Evolutionary conservation across 345 rosid species (phyloP).

Genomic region (Rhizophora mangle): DNA sequence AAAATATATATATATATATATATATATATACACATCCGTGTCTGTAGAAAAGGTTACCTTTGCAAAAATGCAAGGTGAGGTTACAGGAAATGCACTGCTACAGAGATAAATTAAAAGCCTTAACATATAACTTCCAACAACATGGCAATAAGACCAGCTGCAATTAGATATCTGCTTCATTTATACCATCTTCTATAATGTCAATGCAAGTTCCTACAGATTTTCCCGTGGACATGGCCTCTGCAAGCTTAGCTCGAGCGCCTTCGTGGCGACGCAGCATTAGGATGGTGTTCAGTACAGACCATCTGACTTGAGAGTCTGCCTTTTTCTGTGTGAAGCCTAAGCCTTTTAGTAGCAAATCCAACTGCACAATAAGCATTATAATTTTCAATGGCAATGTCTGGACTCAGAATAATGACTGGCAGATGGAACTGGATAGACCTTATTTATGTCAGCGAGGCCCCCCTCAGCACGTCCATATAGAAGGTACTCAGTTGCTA

Average conservation of each 20-base stretch:
- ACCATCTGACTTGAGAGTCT: conserved; percentile 89
- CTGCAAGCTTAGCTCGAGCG: conserved; percentile 63
- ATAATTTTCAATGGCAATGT: neutral
- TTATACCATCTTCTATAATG: conserved; percentile 51
- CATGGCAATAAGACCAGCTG: neutral
- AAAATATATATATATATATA: no score
- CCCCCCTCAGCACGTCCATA: conserved; percentile 86
- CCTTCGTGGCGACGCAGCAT: conserved; percentile 67
- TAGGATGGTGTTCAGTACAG: conserved; percentile 66
- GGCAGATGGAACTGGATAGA: conserved; percentile 8
- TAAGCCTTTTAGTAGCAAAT: conserved; percentile 56
- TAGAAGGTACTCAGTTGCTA: conserved; percentile 71
- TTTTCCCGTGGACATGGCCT: conserved; percentile 63
- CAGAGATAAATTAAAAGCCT: no score
- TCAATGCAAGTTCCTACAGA: conserved; percentile 70
- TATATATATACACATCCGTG: no score
- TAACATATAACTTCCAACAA: neutral
- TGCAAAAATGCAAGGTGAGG: no score
- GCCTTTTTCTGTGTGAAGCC: conserved; percentile 89
- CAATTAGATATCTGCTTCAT: conserved; percentile 45
- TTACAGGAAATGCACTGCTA: no score
- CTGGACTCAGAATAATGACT: neutral
- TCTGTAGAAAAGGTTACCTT: no score
- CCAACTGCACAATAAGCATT: conserved; percentile 45
- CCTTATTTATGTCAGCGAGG: conserved; percentile 82